phyloP scores from a whole-genome alignment of 345 rosid genomes.

The Eucalyptus curtisii region DNA sequence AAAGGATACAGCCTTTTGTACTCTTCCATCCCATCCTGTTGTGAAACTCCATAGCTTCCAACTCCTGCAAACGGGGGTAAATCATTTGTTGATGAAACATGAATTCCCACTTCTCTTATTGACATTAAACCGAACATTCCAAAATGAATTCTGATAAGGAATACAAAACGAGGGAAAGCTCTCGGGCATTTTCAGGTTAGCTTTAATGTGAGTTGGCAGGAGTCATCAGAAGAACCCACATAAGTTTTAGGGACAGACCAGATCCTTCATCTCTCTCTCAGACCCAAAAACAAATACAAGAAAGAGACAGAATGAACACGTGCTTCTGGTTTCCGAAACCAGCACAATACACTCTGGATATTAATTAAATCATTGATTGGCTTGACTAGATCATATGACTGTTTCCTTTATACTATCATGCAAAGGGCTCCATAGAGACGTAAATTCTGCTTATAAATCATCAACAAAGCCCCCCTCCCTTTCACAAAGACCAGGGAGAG shows the following conservation, averaged over 20 bases:
- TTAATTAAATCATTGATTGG: not conserved
- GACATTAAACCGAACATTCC: not conserved
- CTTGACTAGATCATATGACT: not conserved
- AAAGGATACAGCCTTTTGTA: constrained; percentile 3
- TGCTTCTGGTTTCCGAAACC: not conserved
- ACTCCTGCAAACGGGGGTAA: not conserved
- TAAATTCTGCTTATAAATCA: not conserved
- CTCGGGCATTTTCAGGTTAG: not conserved
- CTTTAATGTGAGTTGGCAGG: not conserved
- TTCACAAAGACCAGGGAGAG: not conserved
- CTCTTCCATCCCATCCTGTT: not conserved
- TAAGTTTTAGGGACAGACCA: not conserved
- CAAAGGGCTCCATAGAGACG: not conserved
- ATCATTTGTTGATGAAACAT: not conserved
- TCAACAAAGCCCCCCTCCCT: not conserved
- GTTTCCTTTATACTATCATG: not conserved
- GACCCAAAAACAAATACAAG: not conserved
- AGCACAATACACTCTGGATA: not conserved
- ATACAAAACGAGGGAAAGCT: not conserved
- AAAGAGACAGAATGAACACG: not conserved
- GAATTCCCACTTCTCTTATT: not conserved
- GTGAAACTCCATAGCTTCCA: not conserved
- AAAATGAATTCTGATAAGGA: not conserved
- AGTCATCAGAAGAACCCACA: not conserved
- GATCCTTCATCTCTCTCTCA: not conserved